phyloP scores from a whole-genome alignment of 2,329 filamentous ascomycete species.

The Colletotrichum aenigma region DNA sequence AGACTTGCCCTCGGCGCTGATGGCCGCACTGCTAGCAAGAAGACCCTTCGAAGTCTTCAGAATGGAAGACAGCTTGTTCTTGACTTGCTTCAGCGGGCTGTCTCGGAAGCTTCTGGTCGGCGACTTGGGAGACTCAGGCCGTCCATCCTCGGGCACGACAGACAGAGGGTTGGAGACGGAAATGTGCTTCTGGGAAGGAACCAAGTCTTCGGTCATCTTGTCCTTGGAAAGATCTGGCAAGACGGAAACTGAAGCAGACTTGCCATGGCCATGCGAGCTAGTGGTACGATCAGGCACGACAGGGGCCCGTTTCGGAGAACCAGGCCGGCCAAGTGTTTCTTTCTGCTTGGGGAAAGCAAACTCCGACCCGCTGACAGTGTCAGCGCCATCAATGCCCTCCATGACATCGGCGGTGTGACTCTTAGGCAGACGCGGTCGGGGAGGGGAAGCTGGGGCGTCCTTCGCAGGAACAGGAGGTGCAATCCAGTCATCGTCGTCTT shows the following conservation, averaged over 20 bases:
- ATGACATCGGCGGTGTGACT: conserved; percentile 66
- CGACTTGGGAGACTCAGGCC: conserved; percentile 59
- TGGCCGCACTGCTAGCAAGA: conserved; percentile 75
- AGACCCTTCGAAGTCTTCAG: conserved; percentile 86
- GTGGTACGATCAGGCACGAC: conserved; percentile 31
- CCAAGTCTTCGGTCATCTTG: conserved; percentile 30
- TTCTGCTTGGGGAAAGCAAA: conserved; percentile 48
- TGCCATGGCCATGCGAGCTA: conserved; percentile 54
- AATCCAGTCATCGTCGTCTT: conserved; percentile 67
- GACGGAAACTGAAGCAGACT: conserved; percentile 67
- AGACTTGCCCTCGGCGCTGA: conserved; percentile 66
- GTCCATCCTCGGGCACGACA: conserved; percentile 49
- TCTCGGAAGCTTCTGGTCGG: conserved; percentile 65
- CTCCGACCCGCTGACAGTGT: conserved; percentile 51
- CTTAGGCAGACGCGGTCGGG: conserved; percentile 61
- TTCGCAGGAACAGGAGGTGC: conserved; percentile 45
- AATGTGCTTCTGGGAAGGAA: conserved; percentile 60
- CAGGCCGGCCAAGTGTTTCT: conserved; percentile 31
- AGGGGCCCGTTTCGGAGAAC: conserved; percentile 40
- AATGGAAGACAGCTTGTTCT: conserved; percentile 90
- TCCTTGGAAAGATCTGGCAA: conserved; percentile 38
- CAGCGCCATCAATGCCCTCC: conserved; percentile 57
- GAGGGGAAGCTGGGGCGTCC: conserved; percentile 40
- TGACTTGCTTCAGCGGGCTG: conserved; percentile 88
- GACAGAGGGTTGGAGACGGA: conserved; percentile 63